Evolutionary conservation across 148 eudicot genomes (phyloP), one percentile per base, ranked within the genome.

Genomic region (Rhododendron simsii): DNA sequence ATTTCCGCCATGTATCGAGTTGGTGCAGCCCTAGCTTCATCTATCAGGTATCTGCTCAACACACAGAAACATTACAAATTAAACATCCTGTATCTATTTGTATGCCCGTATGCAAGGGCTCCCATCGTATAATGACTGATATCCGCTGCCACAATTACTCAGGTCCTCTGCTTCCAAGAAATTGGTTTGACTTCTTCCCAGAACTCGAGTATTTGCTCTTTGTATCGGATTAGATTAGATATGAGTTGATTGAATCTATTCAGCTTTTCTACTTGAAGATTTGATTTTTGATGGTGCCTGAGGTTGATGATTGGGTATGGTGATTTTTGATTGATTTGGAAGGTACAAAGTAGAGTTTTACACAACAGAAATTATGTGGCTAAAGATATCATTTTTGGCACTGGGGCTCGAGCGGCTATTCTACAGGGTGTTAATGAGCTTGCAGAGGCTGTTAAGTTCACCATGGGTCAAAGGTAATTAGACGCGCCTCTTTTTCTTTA

Each of bases 401-500:
- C 69, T 26, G 91, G 84, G 81, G 99, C 98, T 88, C 92, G 98
- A 80, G 94, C 92, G 2, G 95, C 95, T 2, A 92, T 97, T 96
- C 89, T 95, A 28, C 92, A 90, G 81, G 99, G 99, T 80, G 99
- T 95, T 82, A 94, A 97, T 89, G 98, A 95, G 90, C 94, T 97
- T 82, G 98, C 98, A 16, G 99, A 95, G 85, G 98, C 99, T 86
- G 99, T 96, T 35, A 96, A 95, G 89, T 95, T 96, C 89, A 96
- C 99, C 41, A 96, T 96, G 99, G 99, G 99, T 81, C 98, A 98
- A 28, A 94, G 98, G 99, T 97, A 90, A 39, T 84, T 78, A 75
- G 28, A 11, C 15, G 5, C 41, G 41, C 41, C 41, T 39, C 41
- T 39, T 39, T 39, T 39, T 39, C 41, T 39, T 39, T 39, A 39